Percentiles rank a stretch among this genome's conserved stretches.
Conservation (phyloP, 345 rosid species). For the Syzygium aqueum region DNA sequence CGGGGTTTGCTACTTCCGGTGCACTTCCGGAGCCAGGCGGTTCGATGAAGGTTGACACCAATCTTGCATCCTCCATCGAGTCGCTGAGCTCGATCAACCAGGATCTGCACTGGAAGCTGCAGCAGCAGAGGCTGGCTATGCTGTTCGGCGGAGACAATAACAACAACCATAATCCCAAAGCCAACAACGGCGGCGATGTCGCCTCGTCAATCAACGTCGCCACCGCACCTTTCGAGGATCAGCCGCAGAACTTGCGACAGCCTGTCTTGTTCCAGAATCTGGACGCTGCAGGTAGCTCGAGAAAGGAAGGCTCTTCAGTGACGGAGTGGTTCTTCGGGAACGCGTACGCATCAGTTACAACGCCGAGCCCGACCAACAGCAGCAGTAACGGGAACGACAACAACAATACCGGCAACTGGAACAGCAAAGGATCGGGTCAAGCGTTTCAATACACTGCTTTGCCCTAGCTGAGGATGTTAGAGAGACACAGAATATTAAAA, state of each 20-base stretch:
- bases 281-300: constrained; percentile 33
- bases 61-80: constrained; percentile 75
- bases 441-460: background rate
- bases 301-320: constrained; percentile 24
- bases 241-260: constrained; percentile 31
- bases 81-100: constrained; percentile 86
- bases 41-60: constrained; percentile 46
- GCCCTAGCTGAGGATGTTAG: background rate
- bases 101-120: constrained; percentile 90
- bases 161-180: background rate
- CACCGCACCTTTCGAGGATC: constrained; percentile 13
- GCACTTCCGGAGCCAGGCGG: constrained; percentile 32
- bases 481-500: background rate
- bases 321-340: constrained; percentile 72
- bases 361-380: constrained; percentile 20
- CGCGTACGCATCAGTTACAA: constrained; percentile 25
- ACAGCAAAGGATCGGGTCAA: background rate
- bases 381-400: constrained; percentile 15
- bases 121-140: constrained; percentile 75
- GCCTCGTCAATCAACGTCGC: background rate
- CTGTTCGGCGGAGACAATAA: constrained; percentile 35
- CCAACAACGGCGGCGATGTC: background rate
- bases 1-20: background rate
- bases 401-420: background rate
- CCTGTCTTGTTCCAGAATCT: constrained; percentile 61